Evolutionary conservation across 2,329 filamentous ascomycete genomes (phyloP).

Genomic region (Claviceps digitariae): DNA sequence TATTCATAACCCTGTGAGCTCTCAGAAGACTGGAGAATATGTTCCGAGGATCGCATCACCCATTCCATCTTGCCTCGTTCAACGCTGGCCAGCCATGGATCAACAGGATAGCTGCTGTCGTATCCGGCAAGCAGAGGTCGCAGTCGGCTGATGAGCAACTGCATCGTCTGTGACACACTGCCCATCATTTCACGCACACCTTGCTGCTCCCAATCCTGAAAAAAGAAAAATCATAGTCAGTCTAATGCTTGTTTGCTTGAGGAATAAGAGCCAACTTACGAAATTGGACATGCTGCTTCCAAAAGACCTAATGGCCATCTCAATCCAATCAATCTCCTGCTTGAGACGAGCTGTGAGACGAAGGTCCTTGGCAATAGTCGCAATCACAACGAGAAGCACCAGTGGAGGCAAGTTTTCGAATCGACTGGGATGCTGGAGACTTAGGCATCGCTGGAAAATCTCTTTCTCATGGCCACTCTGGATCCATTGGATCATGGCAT

Average conservation of each 20-base stretch:
- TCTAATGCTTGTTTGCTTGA: neutral
- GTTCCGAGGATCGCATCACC: slow-evolving; percentile 23
- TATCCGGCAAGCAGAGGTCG: slow-evolving; percentile 21
- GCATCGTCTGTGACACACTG: slow-evolving; percentile 26
- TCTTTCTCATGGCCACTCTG: slow-evolving; percentile 49
- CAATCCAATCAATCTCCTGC: slow-evolving; percentile 46
- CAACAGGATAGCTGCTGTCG: slow-evolving; percentile 23
- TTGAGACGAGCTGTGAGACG: slow-evolving; percentile 36
- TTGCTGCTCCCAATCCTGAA: slow-evolving; percentile 25
- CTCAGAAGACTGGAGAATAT: slow-evolving; percentile 21
- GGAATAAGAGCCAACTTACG: slow-evolving; percentile 29
- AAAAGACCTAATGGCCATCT: slow-evolving; percentile 43
- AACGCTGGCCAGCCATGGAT: slow-evolving; percentile 25
- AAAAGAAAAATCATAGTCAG: slow-evolving; percentile 7
- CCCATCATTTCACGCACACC: slow-evolving; percentile 23
- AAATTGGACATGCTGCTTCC: slow-evolving; percentile 32
- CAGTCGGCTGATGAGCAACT: slow-evolving; percentile 23
- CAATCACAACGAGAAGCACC: slow-evolving; percentile 49
- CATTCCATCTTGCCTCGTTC: slow-evolving; percentile 26
- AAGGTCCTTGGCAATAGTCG: slow-evolving; percentile 47
- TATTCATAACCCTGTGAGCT: slow-evolving; percentile 16
- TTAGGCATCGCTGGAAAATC: slow-evolving; percentile 39
- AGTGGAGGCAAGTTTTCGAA: slow-evolving; percentile 46
- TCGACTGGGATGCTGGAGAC: slow-evolving; percentile 23
- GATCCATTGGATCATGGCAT: slow-evolving; percentile 53